Evolutionary conservation across 345 rosid species (phyloP).

Genomic region (Eucalyptus melliodora): DNA sequence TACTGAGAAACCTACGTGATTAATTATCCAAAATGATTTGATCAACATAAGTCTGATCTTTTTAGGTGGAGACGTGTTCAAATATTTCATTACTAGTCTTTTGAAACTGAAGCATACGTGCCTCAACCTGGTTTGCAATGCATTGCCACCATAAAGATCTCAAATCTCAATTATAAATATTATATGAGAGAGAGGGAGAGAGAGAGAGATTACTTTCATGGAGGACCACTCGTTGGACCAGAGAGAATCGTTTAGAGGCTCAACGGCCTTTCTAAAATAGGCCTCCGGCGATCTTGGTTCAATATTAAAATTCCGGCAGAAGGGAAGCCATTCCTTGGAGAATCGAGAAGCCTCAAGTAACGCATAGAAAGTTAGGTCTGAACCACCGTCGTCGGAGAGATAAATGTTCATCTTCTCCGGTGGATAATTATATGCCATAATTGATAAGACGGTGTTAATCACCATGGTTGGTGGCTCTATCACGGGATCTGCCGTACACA

Average conservation of each 20-base stretch:
- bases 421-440: too few relatives aligned
- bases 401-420: too few relatives aligned
- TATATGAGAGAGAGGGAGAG: background rate
- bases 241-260: background rate
- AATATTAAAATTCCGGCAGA: too few relatives aligned
- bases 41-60: background rate
- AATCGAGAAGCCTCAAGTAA: too few relatives aligned
- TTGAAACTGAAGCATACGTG: background rate
- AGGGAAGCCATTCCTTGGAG: too few relatives aligned
- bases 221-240: background rate
- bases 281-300: conserved; percentile 54
- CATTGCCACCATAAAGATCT: background rate
- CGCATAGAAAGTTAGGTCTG: too few relatives aligned
- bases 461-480: conserved; percentile 79
- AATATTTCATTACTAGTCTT: background rate
- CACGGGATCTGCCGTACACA: conserved; percentile 67
- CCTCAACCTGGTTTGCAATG: background rate
- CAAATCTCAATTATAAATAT: background rate
- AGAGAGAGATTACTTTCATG: background rate
- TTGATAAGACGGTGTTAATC: conserved; percentile 34
- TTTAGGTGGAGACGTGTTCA: background rate
- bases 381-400: too few relatives aligned
- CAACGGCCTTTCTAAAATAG: conserved; percentile 8
- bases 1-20: background rate
- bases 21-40: background rate